Evolutionary conservation across 371 early-diverging fungal genomes (phyloP).

Genomic region (Mucor mucedo): DNA sequence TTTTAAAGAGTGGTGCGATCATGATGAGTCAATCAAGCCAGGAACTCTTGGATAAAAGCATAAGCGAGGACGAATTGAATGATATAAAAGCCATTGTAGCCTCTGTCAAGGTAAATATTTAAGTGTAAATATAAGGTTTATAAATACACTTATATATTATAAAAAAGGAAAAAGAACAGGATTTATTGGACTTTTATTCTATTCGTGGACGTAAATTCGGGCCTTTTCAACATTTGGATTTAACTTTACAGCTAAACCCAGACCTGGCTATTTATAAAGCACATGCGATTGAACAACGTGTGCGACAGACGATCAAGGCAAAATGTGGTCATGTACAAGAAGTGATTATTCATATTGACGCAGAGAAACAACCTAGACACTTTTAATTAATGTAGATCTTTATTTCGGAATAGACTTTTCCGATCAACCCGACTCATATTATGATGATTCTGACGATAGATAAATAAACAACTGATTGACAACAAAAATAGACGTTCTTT

Average conservation of each 20-base stretch:
- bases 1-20: slow-evolving; percentile 58
- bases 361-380: slow-evolving; percentile 34
- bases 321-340: slow-evolving; percentile 43
- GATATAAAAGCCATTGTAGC: slow-evolving; percentile 31
- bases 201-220: slow-evolving; percentile 50
- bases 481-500: neutral
- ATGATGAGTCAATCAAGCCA: slow-evolving; percentile 44
- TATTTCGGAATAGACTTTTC: neutral
- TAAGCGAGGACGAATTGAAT: slow-evolving; percentile 31
- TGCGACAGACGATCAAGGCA: slow-evolving; percentile 34
- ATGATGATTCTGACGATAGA: no score
- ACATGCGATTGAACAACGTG: slow-evolving; percentile 35
- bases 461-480: neutral
- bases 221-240: slow-evolving; percentile 48
- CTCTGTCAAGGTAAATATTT: slow-evolving; percentile 33
- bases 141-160: neutral
- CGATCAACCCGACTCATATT: no score
- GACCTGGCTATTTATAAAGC: slow-evolving; percentile 34
- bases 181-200: slow-evolving; percentile 41
- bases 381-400: slow-evolving; percentile 5
- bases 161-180: slow-evolving; percentile 27
- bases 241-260: slow-evolving; percentile 40
- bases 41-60: slow-evolving; percentile 49
- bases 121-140: neutral
- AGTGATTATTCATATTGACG: slow-evolving; percentile 41